Evolutionary conservation across 441 rosid genomes (phyloP).

Genomic region (Euphorbia celastroides): DNA sequence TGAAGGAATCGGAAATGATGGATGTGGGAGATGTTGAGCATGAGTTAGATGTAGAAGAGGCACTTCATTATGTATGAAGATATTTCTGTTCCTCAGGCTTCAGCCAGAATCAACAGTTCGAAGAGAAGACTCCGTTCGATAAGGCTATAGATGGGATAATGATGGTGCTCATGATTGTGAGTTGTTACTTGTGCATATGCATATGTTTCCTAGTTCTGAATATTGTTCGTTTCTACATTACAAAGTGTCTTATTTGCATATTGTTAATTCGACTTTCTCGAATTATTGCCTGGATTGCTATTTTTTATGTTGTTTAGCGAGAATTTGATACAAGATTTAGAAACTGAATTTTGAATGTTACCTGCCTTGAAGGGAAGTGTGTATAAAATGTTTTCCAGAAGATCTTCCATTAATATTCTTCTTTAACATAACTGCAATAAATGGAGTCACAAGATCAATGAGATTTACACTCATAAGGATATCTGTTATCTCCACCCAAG

Average conservation of each 20-base stretch:
- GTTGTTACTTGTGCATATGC: constrained; percentile 22
- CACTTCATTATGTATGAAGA: constrained; percentile 75
- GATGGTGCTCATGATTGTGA: constrained; percentile 8
- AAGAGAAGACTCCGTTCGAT: constrained; percentile 40
- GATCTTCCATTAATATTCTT: constrained; percentile 3
- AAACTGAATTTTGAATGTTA: neutral
- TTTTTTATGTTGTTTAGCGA: constrained; percentile 9
- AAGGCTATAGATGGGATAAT: constrained; percentile 30
- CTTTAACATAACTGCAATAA: neutral
- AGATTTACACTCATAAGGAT: neutral
- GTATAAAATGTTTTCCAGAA: neutral
- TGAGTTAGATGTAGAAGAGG: constrained; percentile 87
- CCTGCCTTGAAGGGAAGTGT: constrained; percentile 4
- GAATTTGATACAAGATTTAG: constrained; percentile 13
- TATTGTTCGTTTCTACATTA: constrained; percentile 10
- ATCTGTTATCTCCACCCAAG: constrained; percentile 8
- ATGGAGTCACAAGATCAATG: constrained; percentile 13
- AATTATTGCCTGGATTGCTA: constrained; percentile 4
- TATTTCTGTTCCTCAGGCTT: constrained; percentile 41
- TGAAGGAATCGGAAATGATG: constrained; percentile 69
- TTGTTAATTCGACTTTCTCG: constrained; percentile 10
- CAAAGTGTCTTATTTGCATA: constrained; percentile 14
- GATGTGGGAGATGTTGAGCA: constrained; percentile 67
- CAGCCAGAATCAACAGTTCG: constrained; percentile 32
- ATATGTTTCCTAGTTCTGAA: constrained; percentile 10